phyloP scores from a whole-genome alignment of 495 filamentous ascomycete species.

The Parmelia sp. region DNA sequence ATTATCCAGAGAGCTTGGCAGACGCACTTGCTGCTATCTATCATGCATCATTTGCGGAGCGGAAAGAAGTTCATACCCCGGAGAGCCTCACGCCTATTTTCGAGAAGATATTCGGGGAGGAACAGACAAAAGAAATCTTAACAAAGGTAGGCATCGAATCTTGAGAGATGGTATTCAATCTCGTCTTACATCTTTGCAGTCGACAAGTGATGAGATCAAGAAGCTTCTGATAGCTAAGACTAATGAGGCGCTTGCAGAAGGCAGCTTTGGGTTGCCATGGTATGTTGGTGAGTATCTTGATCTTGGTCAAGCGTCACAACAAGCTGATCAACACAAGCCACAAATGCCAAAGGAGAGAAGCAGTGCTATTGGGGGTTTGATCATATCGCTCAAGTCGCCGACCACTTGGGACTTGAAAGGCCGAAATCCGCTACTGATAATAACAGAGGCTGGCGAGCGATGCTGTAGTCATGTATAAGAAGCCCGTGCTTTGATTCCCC shows the following conservation, averaged over 20 bases:
- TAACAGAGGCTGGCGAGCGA: slow-evolving; percentile 42
- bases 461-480: slow-evolving; percentile 36
- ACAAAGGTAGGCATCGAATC: slow-evolving; percentile 30
- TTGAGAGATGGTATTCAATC: not conserved
- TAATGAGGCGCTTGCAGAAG: slow-evolving; percentile 49
- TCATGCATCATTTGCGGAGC: slow-evolving; percentile 52
- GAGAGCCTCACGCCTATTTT: slow-evolving; percentile 46
- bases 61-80: slow-evolving; percentile 41
- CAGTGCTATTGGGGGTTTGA: slow-evolving; percentile 68
- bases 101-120: slow-evolving; percentile 44
- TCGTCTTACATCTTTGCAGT: slow-evolving; percentile 9
- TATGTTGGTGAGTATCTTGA: slow-evolving; percentile 46
- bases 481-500: not conserved
- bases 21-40: slow-evolving; percentile 46
- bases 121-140: slow-evolving; percentile 38
- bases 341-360: slow-evolving; percentile 50
- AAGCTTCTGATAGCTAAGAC: slow-evolving; percentile 48
- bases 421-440: slow-evolving; percentile 18
- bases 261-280: slow-evolving; percentile 70
- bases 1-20: slow-evolving; percentile 39
- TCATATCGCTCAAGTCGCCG: slow-evolving; percentile 57
- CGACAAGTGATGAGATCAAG: slow-evolving; percentile 48
- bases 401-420: slow-evolving; percentile 53
- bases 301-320: not conserved
- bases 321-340: slow-evolving; percentile 28